A percentile compares a stretch with the other conserved stretches of the same genome.
Conservation (phyloP, 495 filamentous ascomycete genomes). For the Margaritispora aquatica region DNA sequence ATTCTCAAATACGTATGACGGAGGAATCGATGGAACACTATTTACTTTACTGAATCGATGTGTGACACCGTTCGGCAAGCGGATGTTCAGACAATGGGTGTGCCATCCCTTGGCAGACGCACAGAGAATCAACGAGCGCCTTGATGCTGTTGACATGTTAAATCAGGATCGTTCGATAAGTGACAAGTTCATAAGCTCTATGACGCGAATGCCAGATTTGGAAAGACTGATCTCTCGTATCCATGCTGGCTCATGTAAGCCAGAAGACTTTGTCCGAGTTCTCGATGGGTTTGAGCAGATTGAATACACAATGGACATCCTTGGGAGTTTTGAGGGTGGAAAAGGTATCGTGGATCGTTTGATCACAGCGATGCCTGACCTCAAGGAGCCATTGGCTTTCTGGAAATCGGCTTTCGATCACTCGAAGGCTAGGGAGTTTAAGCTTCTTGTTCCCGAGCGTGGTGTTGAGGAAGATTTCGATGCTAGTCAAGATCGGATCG, state of each 20-base stretch:
- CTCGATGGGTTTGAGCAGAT: conserved; percentile 98
- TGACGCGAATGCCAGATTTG: conserved; percentile 88
- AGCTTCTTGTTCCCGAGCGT: conserved; percentile 71
- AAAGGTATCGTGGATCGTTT: conserved; percentile 82
- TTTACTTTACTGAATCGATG: conserved; percentile 90
- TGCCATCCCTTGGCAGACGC: conserved; percentile 91
- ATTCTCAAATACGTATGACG: conserved; percentile 91
- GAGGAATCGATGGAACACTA: conserved; percentile 74
- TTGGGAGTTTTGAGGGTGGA: conserved; percentile 61
- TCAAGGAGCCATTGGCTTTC: conserved; percentile 61
- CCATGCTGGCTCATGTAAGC: conserved; percentile 81
- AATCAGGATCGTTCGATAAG: conserved; percentile 74
- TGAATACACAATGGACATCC: conserved; percentile 77
- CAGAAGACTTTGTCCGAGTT: conserved; percentile 89
- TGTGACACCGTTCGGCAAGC: conserved; percentile 95
- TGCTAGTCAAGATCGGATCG: conserved; percentile 69
- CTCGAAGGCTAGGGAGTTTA: conserved; percentile 64
- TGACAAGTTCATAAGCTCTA: conserved; percentile 76
- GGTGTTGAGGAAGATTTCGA: conserved; percentile 95
- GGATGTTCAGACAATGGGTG: conserved; percentile 95
- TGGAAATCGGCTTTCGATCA: conserved; percentile 96
- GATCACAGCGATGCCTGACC: conserved; percentile 76
- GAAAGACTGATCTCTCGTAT: conserved; percentile 92
- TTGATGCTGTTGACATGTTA: conserved; percentile 91
- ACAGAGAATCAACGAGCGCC: conserved; percentile 80